Evolutionary conservation across 179 eudicot species (phyloP).

Genomic region (Camellia oleifera): DNA sequence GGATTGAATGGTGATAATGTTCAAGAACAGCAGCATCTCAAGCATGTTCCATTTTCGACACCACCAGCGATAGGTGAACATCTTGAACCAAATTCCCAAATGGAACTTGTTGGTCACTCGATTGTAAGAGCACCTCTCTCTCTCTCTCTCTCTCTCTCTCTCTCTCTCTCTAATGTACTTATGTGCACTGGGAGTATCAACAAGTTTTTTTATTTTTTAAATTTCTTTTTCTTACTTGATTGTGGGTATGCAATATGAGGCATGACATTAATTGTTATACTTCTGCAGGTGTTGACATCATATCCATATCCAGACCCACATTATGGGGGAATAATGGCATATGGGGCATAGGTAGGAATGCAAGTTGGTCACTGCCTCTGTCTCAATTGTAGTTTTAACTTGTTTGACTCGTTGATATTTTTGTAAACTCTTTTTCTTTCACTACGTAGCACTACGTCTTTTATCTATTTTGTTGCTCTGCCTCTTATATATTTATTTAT

Average conservation of each 20-base stretch:
- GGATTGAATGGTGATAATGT: slow-evolving; percentile 46
- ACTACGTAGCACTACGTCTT: too few species aligned
- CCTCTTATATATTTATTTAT: too few species aligned
- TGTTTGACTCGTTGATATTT: too few species aligned
- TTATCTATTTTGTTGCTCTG: too few species aligned
- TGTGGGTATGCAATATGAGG: neutral
- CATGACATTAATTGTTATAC: neutral
- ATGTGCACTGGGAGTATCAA: slow-evolving; percentile 1
- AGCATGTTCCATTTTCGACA: slow-evolving; percentile 38
- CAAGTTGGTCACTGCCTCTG: slow-evolving; percentile 1
- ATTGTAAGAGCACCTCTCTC: slow-evolving; percentile 39
- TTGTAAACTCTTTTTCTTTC: too few species aligned
- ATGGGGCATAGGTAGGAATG: slow-evolving; percentile 63
- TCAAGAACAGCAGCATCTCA: slow-evolving; percentile 49
- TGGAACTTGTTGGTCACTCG: slow-evolving; percentile 81
- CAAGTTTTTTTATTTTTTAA: neutral
- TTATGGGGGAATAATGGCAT: slow-evolving; percentile 79
- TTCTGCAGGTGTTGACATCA: slow-evolving; percentile 48
- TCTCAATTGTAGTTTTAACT: too few species aligned
- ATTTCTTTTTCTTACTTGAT: neutral
- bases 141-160: neutral
- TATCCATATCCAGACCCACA: slow-evolving; percentile 78
- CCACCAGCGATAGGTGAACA: slow-evolving; percentile 41
- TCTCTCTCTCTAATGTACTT: neutral
- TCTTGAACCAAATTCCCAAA: slow-evolving; percentile 53